These are phyloP conservation scores for Russula lepida DNA, from an alignment of 768 basidiomycete genomes.

Conservation along the genomic window DNA sequence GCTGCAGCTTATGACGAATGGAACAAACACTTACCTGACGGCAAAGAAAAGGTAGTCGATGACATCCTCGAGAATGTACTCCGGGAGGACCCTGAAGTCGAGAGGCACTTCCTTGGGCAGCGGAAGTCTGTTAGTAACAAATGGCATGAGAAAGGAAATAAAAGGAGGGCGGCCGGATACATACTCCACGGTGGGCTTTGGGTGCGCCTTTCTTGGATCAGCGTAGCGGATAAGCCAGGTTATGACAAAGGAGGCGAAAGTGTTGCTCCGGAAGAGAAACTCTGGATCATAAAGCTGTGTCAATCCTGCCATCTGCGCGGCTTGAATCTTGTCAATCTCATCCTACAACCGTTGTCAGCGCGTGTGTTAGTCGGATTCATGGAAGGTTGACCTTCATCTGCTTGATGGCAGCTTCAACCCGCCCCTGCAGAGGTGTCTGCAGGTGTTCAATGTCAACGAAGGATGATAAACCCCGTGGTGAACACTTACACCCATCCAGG, in stretches of 20 bases:
- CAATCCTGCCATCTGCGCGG: constrained; percentile 73
- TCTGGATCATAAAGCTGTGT: constrained; percentile 85
- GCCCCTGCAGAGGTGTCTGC: constrained; percentile 65
- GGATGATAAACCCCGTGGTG: neutral
- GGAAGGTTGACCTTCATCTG: constrained; percentile 43
- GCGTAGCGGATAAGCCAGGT: constrained; percentile 90
- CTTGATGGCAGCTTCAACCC: constrained; percentile 69
- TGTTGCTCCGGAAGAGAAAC: constrained; percentile 65
- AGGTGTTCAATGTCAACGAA: constrained; percentile 2
- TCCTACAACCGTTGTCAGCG: constrained; percentile 31
- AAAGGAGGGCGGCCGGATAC: constrained; percentile 25
- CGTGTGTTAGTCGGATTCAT: neutral
- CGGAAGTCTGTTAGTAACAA: constrained; percentile 64
- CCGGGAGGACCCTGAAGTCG: constrained; percentile 81
- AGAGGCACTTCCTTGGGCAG: constrained; percentile 79
- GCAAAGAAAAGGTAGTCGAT: constrained; percentile 83
- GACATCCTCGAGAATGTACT: constrained; percentile 90
- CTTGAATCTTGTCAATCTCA: constrained; percentile 61
- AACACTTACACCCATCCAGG: constrained; percentile 70
- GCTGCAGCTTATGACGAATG: neutral
- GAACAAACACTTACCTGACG: constrained; percentile 48
- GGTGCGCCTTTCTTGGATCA: constrained; percentile 74
- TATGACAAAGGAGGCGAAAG: constrained; percentile 84
- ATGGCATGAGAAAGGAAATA: neutral
- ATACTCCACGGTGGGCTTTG: constrained; percentile 56